These are phyloP conservation scores for Leishmania turanica DNA, from an alignment of 208 protist species.

Conservation along the genomic window DNA sequence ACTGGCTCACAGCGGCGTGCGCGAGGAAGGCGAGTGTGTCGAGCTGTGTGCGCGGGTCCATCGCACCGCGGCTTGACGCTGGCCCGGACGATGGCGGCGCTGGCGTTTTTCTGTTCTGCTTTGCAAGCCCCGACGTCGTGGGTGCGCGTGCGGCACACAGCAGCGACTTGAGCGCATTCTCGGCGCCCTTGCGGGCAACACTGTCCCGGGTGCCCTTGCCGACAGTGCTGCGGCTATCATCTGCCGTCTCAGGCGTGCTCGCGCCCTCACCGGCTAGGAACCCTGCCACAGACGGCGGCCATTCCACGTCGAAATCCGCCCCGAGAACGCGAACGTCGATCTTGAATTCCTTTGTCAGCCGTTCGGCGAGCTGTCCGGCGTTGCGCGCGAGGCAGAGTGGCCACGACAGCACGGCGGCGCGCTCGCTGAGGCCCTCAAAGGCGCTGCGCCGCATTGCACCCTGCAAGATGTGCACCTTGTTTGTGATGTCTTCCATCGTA, in stretches of 20 bases:
- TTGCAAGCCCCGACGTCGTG: neutral
- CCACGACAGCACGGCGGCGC: conserved; percentile 75
- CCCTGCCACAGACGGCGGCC: conserved; percentile 19
- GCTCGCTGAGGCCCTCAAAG: conserved; percentile 72
- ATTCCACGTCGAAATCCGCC: conserved; percentile 48
- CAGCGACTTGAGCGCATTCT: conserved; percentile 15
- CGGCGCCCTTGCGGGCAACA: neutral
- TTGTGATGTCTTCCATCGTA: conserved; percentile 61
- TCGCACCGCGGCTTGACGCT: neutral
- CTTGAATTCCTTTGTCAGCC: conserved; percentile 69
- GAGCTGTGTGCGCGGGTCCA: conserved; percentile 12
- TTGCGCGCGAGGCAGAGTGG: conserved; percentile 69
- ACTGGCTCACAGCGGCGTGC: conserved; percentile 62
- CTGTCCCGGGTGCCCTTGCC: too few relatives aligned
- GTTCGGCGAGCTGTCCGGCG: conserved; percentile 44
- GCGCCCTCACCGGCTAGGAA: neutral
- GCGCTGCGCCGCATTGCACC: conserved; percentile 63
- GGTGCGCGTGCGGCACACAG: neutral
- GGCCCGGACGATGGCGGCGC: neutral
- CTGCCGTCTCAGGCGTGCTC: neutral
- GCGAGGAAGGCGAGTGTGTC: conserved; percentile 66
- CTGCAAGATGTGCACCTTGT: conserved; percentile 73
- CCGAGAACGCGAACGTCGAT: conserved; percentile 75
- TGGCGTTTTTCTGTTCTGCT: neutral
- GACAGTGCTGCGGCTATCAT: neutral